Evolutionary conservation across 2,329 filamentous ascomycete species (phyloP), one percentile per base, ranked within the genome.

Genomic region (Talaromyces sp.): DNA sequence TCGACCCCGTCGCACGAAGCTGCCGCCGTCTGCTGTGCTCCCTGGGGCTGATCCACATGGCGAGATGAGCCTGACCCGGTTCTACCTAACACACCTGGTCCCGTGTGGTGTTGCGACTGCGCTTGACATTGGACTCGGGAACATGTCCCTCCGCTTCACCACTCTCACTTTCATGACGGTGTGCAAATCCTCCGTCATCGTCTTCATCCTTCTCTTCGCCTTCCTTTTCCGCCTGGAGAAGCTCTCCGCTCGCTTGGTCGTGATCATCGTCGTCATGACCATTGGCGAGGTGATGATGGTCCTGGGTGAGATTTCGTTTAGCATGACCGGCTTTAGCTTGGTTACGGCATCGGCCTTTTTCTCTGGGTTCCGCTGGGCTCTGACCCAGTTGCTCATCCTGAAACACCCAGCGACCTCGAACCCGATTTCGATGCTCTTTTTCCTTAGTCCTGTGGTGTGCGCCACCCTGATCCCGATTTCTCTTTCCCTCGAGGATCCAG

Each of bases 81-180:
- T 89, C 78, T 99, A 98, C 74, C 77, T 97, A 36, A 96, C 92
- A 7, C 86, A 93, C 64, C 91, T 99, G 66, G 90, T 91, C 2
- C 95, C 95, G 1, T 98, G 93, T 72, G 95, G 93, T 67, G 86
- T 88, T 52, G 93, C 95, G 6, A 99, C 95, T 0, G 95, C 93
- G 11, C 84, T 99, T 62, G 95, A 99, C 73, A 96, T 99, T 76
- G 95, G 95, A 9, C 79, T 99, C 62, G 95, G 95, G 65, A 99
- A 99, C 72, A 96, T 92, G 75, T 96, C 91, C 56, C 82, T 99
- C 68, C 93, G 93, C 75, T 97, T 96, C 74, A 97, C 98, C 69
- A 93, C 91, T 47, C 85, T 99, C 67, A 97, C 93, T 9, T 99
- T 99, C 74, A 96, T 96, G 78, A 99, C 93, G 62, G 98, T 98